Base-by-base conservation (phyloP, 345 rosid genomes). In the Gossypium mustelinum region DNA sequence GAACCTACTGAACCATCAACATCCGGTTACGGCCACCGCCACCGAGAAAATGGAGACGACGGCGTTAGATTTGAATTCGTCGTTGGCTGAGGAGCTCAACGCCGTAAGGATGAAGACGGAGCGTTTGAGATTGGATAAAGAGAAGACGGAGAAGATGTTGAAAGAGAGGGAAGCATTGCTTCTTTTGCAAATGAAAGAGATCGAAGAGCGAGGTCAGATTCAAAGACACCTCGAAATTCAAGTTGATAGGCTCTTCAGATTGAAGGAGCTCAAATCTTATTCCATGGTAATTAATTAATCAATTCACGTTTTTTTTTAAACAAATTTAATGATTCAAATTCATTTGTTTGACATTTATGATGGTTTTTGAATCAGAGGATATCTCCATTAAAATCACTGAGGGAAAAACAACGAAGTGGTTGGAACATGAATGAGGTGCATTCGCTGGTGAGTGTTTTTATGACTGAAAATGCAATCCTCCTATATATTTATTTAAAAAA, bases 21-120 rank as follows among this genome's bases (percentile, higher is more conserved):
- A 45, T 4, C 25, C 60, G 25, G 20, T 11, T 45, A 29, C 7
- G 45, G 78, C 66, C 39, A 69, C 73, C 7, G 25, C 45, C 10
- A 1, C 25, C 47, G 27, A 69, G 45, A 69, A 51, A 24, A 0
- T 41, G 1, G 72, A 61, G 77, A 54, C 79, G 7, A 9, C 52
- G 74, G 62, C 84, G 14, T 43, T 85, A 66, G 92, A 86, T 48
- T 55, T 86, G 68, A 90, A 86, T 47, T 71, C 85, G 17, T 89
- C 98, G 27, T 86, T 94, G 1, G 98, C 87, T 20, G 94, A 92
- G 81, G 98, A 94, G 82, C 90, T 94, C 17, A 82, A 78, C 24
- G 90, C 93, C 12, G 82, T 92, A 69, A 89, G 85, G 90, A 86
- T 87, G 91, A 94, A 89, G 82, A 79, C 89, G 11, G 94, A 91